These are phyloP conservation scores for Podaxis mareebaensis DNA, from an alignment of 768 basidiomycete species.

Conservation along the genomic window DNA sequence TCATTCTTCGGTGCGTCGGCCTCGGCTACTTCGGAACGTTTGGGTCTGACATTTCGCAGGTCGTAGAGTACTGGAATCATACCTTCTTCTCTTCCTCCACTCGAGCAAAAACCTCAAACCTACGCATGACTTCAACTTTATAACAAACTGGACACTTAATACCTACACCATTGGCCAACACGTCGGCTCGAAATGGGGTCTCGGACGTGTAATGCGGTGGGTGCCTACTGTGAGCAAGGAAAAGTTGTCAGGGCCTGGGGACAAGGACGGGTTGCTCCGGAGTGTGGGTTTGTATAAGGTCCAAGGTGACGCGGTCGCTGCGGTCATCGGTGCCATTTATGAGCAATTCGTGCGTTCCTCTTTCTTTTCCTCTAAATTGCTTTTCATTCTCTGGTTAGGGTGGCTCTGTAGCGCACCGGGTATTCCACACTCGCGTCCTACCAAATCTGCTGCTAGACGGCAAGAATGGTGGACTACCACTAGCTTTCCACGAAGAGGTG, in stretches of 20 bases:
- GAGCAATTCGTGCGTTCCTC: constrained; percentile 73
- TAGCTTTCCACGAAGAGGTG: constrained; percentile 50
- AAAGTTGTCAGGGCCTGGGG: constrained; percentile 29
- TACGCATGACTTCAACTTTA: constrained; percentile 56
- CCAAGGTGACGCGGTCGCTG: constrained; percentile 75
- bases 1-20: constrained; percentile 66
- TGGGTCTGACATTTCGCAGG: constrained; percentile 40
- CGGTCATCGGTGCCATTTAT: constrained; percentile 73
- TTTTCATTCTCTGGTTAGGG: constrained; percentile 33
- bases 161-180: constrained; percentile 73
- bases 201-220: constrained; percentile 78
- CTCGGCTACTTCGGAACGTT: background rate
- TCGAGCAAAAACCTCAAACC: constrained; percentile 48
- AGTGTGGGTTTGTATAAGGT: constrained; percentile 76
- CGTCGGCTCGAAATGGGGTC: constrained; percentile 73
- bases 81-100: constrained; percentile 71
- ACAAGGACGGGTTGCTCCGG: constrained; percentile 38
- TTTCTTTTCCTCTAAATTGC: background rate
- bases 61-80: constrained; percentile 75
- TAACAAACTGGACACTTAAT: constrained; percentile 60
- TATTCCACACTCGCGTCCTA: constrained; percentile 52
- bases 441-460: constrained; percentile 36
- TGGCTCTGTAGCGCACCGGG: constrained; percentile 45
- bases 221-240: constrained; percentile 52
- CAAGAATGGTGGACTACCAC: constrained; percentile 41